Conservation (phyloP, 2,329 filamentous ascomycete genomes). For the Monilinia laxa region DNA sequence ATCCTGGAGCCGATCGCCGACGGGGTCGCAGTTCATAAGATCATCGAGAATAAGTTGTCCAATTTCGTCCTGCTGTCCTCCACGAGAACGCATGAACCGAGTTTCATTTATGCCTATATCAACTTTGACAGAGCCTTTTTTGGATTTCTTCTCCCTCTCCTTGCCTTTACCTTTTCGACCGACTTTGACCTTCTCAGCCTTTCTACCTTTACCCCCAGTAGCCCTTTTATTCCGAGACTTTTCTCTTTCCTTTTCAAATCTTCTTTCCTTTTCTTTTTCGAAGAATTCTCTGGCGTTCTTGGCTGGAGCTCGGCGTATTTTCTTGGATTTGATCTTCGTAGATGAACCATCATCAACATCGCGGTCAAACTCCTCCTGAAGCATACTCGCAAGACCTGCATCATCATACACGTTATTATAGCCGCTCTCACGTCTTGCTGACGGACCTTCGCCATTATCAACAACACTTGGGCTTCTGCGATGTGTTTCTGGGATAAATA, state of each 20-base stretch:
- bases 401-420: constrained; percentile 19
- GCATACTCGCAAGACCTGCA: constrained; percentile 22
- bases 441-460: constrained; percentile 19
- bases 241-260: constrained; percentile 29
- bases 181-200: constrained; percentile 15
- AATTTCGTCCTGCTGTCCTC: constrained; percentile 27
- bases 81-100: background rate
- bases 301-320: constrained; percentile 29
- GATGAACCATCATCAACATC: constrained; percentile 1
- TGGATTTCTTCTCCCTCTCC: constrained; percentile 7
- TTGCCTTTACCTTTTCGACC: constrained; percentile 26
- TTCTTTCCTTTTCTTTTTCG: constrained; percentile 22
- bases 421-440: constrained; percentile 3
- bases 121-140: constrained; percentile 21
- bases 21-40: constrained; percentile 30
- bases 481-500: constrained; percentile 29
- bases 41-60: constrained; percentile 31
- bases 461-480: background rate
- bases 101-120: constrained; percentile 10
- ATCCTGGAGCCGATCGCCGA: constrained; percentile 32
- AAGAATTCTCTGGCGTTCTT: constrained; percentile 30
- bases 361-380: constrained; percentile 27
- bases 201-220: background rate
- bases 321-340: constrained; percentile 26
- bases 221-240: constrained; percentile 31